Base-by-base conservation (phyloP, 139 green algal genomes). In the Marvania coccoides region DNA sequence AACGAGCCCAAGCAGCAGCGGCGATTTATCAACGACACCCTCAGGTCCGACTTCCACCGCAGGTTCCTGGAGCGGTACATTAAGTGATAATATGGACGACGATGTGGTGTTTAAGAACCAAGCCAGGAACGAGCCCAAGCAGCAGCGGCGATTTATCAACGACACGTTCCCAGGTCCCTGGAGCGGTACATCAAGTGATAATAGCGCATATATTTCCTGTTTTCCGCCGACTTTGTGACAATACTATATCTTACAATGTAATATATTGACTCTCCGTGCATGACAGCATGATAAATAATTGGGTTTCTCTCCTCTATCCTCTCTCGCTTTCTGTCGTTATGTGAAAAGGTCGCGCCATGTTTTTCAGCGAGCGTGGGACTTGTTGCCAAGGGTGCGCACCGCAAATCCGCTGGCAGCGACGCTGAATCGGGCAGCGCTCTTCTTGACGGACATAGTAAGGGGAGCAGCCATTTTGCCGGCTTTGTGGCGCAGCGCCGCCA, bases 11-110 rank as follows among this genome's bases (percentile, higher is more conserved):
- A 98, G 76, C 67, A 72, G 29, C 71, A 89, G 54, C 92, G 95
- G 63, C 80, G 94, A 8, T 98, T 98, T 70, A 93, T 99, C 73
- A 98, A 98, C 69, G 94, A 99, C 79, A 99, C 95, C 34, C 94
- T 99, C n/a, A 77, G 95, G 30, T 93, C 75, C 58, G 95, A 99
- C 61, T 99, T 99, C 69, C 95, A 99, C 82, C 75, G 79, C 39
- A 73, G 84, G 36, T 98, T 98, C 78, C 55, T 98, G 55, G 79
- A 90, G n/a, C 80, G 90, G 10, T 98, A 97, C 65, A 88, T 98
- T 55, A 86, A 88, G 47, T 98, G 45, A 15, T 26, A 46, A 34
- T 61, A 53, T 55, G 24, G 26, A 34, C n/a, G 39, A 51, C 42
- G 19, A 51, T 51, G 19, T 51, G 19, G 42, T 19, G 19, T 51